Percentiles rank a stretch among this genome's conserved stretches.
These are phyloP conservation scores for Paragyromitra xinjiangensis DNA, from an alignment of 495 filamentous ascomycete species.

Conservation along the genomic window DNA sequence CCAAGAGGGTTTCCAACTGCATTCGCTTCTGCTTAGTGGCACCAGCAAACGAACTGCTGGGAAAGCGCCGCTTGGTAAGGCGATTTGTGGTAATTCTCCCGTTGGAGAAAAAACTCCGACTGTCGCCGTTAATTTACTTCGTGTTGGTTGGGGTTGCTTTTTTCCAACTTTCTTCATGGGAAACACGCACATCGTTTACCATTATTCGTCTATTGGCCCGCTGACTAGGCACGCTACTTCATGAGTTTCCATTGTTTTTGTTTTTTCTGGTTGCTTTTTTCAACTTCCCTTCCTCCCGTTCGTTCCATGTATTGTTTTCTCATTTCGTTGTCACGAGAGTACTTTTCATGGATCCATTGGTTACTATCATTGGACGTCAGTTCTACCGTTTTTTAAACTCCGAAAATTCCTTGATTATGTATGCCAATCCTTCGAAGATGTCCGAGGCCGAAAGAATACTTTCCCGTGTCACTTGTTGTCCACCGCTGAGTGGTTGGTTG, in stretches of 20 bases:
- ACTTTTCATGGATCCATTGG: conserved; percentile 5
- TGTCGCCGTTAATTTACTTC: conserved; percentile 1
- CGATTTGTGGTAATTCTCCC: conserved; percentile 15
- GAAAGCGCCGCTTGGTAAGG: conserved; percentile 10
- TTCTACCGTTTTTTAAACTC: conserved; percentile 33
- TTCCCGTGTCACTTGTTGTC: conserved; percentile 36
- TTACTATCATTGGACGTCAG: conserved; percentile 25
- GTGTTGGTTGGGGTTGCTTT: conserved; percentile 30
- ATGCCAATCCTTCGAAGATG: conserved; percentile 22
- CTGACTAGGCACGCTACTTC: conserved; percentile 26
- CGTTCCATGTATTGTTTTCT: conserved; percentile 7
- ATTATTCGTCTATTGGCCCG: conserved; percentile 25
- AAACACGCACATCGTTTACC: conserved; percentile 4
- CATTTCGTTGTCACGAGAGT: conserved; percentile 17
- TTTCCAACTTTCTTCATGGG: conserved; percentile 8
- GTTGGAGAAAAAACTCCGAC: conserved; percentile 37
- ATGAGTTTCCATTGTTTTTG: conserved; percentile 22
- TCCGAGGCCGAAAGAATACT: conserved; percentile 7
- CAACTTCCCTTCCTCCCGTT: conserved; percentile 2
- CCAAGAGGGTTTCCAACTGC: conserved; percentile 1
- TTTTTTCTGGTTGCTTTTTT: conserved; percentile 36
- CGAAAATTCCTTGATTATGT: conserved; percentile 35
- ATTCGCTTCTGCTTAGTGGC: conserved; percentile 23
- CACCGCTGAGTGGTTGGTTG: conserved; percentile 12
- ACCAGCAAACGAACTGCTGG: conserved; percentile 15